Conservation (phyloP, 2,329 filamentous ascomycete genomes). For the Curvularia spicifera region DNA sequence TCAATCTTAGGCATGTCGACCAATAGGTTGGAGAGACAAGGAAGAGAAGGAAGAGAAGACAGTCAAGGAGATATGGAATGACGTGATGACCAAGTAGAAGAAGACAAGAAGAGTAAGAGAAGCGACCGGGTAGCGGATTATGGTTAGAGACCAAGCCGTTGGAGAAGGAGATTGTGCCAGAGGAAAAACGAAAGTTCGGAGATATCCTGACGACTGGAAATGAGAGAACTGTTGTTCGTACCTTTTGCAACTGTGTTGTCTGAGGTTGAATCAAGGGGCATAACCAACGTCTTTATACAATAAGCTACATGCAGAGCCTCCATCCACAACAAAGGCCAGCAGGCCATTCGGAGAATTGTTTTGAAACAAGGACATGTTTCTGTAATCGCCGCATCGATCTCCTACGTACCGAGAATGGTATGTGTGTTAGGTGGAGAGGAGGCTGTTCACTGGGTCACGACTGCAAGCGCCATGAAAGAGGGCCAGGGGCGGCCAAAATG, state of each 20-base stretch:
- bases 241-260: constrained; percentile 35
- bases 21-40: constrained; percentile 26
- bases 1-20: constrained; percentile 56
- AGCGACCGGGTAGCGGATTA: constrained; percentile 42
- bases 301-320: constrained; percentile 36
- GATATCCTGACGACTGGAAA: constrained; percentile 42
- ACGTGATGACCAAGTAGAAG: constrained; percentile 16
- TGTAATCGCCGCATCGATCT: constrained; percentile 49
- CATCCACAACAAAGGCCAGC: constrained; percentile 34
- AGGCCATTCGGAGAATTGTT: constrained; percentile 46
- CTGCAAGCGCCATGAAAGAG: constrained; percentile 43
- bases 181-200: constrained; percentile 42
- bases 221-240: constrained; percentile 42
- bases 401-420: constrained; percentile 33
- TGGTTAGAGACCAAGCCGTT: constrained; percentile 35
- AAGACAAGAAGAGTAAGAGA: constrained; percentile 26
- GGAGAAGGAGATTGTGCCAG: constrained; percentile 43
- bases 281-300: constrained; percentile 42
- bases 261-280: constrained; percentile 30
- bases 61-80: constrained; percentile 20
- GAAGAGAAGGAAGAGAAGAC: constrained; percentile 21
- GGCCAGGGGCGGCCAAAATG: constrained; percentile 31
- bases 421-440: constrained; percentile 38
- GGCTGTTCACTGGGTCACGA: constrained; percentile 40
- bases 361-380: constrained; percentile 50